A percentile compares a stretch with the other conserved stretches of the same genome.
phyloP scores from a whole-genome alignment of 768 basidiomycete genomes.

The Asterophora lycoperdoides region DNA sequence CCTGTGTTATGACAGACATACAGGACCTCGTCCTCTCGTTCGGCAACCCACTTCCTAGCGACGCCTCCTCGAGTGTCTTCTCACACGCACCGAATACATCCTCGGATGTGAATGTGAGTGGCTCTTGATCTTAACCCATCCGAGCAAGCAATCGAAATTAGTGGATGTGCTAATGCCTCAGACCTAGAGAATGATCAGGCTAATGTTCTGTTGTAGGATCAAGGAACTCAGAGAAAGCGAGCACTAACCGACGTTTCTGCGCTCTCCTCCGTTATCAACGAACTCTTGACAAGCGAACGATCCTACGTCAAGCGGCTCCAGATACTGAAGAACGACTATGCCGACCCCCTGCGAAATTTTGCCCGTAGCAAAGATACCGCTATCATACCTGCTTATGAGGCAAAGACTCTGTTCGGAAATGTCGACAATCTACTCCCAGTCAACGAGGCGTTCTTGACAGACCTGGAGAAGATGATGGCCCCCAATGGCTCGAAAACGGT shows the following conservation, averaged over 20 bases:
- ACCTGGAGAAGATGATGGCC: slow-evolving; percentile 75
- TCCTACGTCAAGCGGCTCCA: slow-evolving; percentile 83
- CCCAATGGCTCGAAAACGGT: slow-evolving; percentile 54
- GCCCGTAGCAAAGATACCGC: slow-evolving; percentile 79
- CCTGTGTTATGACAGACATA: slow-evolving; percentile 47
- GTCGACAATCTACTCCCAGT: slow-evolving; percentile 84
- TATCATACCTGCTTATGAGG: slow-evolving; percentile 87
- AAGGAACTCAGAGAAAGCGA: slow-evolving; percentile 46
- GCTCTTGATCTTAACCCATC: neutral
- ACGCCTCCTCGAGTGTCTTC: slow-evolving; percentile 45
- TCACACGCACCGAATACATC: slow-evolving; percentile 38
- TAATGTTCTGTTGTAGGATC: slow-evolving; percentile 28
- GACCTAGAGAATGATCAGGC: neutral
- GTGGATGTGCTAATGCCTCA: neutral
- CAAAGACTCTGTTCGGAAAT: slow-evolving; percentile 91
- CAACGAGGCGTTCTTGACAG: slow-evolving; percentile 82
- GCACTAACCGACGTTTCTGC: slow-evolving; percentile 61
- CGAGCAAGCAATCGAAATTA: neutral
- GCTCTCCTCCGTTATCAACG: slow-evolving; percentile 72
- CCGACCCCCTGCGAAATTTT: slow-evolving; percentile 85
- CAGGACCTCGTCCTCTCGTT: slow-evolving; percentile 76
- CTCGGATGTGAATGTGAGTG: slow-evolving; percentile 41
- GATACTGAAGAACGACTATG: slow-evolving; percentile 84
- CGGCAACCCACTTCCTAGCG: slow-evolving; percentile 58
- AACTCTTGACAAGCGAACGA: slow-evolving; percentile 85